Percentiles rank a stretch among this genome's conserved stretches.
phyloP scores from a whole-genome alignment of 805 yeast species.

The Kazachstania psychrophila region DNA sequence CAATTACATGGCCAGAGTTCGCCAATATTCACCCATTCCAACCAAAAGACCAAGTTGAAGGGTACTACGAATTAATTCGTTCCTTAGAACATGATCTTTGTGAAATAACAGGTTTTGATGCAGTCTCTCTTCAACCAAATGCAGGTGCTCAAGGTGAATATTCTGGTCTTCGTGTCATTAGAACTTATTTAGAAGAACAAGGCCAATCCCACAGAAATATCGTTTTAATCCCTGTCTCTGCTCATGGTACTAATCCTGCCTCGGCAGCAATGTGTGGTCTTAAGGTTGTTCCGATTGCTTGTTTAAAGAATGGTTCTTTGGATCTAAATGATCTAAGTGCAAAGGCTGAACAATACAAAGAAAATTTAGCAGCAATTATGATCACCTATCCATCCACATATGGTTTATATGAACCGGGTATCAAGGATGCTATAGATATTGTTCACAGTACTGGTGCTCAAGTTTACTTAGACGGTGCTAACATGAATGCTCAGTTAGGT shows the following conservation, averaged over 20 bases:
- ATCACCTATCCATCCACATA: slow-evolving; percentile 96
- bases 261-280: slow-evolving; percentile 96
- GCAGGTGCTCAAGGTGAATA: slow-evolving; percentile 99
- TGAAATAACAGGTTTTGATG: slow-evolving; percentile 87
- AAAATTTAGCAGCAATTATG: slow-evolving; percentile 82
- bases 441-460: slow-evolving; percentile 87
- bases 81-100: slow-evolving; percentile 81
- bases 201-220: slow-evolving; percentile 72
- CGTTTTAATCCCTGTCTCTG: slow-evolving; percentile 92
- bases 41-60: slow-evolving; percentile 80
- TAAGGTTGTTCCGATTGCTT: slow-evolving; percentile 87
- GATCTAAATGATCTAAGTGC: slow-evolving; percentile 66
- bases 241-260: slow-evolving; percentile 98
- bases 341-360: slow-evolving; percentile 62
- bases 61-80: slow-evolving; percentile 64
- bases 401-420: slow-evolving; percentile 91
- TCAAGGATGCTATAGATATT: slow-evolving; percentile 72
- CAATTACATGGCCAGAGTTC: slow-evolving; percentile 92
- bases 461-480: slow-evolving; percentile 96
- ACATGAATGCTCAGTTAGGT: slow-evolving; percentile 99
- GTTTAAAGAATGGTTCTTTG: slow-evolving; percentile 75
- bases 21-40: slow-evolving; percentile 85
- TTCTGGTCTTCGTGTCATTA: slow-evolving; percentile 82
- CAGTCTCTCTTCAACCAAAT: slow-evolving; percentile 88
- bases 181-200: slow-evolving; percentile 57